Base-by-base conservation (phyloP, 331 rosid species). In the Prunus yedoensis region DNA sequence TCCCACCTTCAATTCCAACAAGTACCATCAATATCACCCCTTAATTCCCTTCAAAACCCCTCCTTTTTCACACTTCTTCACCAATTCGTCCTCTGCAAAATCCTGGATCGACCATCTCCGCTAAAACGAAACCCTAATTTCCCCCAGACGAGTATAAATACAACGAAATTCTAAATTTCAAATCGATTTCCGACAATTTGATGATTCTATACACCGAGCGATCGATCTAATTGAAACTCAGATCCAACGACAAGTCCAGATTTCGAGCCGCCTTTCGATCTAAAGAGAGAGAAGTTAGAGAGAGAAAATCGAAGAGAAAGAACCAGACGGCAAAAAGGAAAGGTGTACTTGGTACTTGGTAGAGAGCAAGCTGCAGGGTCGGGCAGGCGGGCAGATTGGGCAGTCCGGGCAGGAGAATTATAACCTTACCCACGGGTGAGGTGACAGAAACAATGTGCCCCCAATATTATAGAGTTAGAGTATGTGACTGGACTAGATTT, bases 361-460 rank as follows among this genome's bases (percentile, higher is more conserved):
- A 27, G 63, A 32, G 83, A 58, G 77, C 30, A 71, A 78, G 67
- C 63, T 53, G 78, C 73, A 72, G 76, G 67, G 61, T 1, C 57
- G 87, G 77, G 86, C 80, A 78, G 81, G 15, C 3, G 93, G 96
- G 88, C 86, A 77, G 87, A 9, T 45, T 65, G 80, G 86, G 74
- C 81, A 84, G 79, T 56, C 74, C 71, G 80, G 86, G 74, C 81
- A 84, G 79, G 62, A 77, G 78, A 85, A 87, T 81, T 85, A 83
- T 88, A 87, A 66, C 63, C 54, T 66, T 74, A 83, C 91, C 35
- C 51, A 78, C 50, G 20, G 84, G 88, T 90, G 89, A 82, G 74
- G 64, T 49, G 77, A 75, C 52, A 18, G 17, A 71, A 53, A 18
- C 62, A 1, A 71, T 3, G 68, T 4, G 47, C 25, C 15, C 46